Conservation (phyloP, 179 eudicot species). For the Patellifolia procumbens region DNA sequence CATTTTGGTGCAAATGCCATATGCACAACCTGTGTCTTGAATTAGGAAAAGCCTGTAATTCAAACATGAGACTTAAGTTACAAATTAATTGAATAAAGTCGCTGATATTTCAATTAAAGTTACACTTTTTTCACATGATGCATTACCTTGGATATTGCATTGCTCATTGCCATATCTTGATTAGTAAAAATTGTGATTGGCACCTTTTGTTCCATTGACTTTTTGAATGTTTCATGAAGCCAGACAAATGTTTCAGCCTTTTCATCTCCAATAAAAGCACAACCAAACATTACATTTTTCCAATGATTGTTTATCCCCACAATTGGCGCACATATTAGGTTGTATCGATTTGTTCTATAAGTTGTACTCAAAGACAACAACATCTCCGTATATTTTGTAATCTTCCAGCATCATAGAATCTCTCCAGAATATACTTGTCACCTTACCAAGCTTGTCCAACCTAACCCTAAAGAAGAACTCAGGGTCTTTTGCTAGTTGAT, state of each 20-base stretch:
- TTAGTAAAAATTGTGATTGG: slow-evolving; percentile 4
- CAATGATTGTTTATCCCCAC: slow-evolving; percentile 19
- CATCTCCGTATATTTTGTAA: slow-evolving; percentile 19
- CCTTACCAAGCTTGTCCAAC: not conserved
- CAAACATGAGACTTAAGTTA: no score
- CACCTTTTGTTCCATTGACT: not conserved
- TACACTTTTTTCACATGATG: not conserved
- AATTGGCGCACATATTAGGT: not conserved
- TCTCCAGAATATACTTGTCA: slow-evolving; percentile 12
- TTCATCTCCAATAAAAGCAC: slow-evolving; percentile 6
- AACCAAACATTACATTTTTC: not conserved
- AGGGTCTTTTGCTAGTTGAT: not conserved
- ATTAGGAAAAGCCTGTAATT: not conserved
- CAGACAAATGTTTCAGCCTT: slow-evolving; percentile 10
- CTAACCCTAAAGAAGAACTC: slow-evolving; percentile 2
- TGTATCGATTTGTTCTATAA: slow-evolving; percentile 10
- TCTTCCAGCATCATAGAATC: slow-evolving; percentile 9
- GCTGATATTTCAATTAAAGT: not conserved
- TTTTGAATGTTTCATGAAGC: not conserved
- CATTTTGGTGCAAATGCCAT: slow-evolving; percentile 5
- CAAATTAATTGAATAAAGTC: not conserved
- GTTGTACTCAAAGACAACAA: slow-evolving; percentile 11
- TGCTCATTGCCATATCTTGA: slow-evolving; percentile 16
- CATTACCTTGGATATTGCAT: not conserved
- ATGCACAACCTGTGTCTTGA: not conserved